Evolutionary conservation across 305 asterid species (phyloP).

Genomic region (Fraxinus ornus): DNA sequence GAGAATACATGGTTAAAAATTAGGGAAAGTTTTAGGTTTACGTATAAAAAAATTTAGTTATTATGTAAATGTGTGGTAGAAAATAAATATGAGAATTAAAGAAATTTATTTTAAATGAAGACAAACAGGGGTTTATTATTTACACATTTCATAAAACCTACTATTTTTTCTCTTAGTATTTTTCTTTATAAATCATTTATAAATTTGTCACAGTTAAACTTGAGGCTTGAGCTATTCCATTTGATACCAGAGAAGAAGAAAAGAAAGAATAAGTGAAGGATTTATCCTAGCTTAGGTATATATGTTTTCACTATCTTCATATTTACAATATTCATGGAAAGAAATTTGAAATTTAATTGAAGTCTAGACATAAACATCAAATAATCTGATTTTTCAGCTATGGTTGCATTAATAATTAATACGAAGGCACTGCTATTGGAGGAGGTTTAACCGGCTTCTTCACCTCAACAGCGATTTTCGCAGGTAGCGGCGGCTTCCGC

Average conservation of each 20-base stretch:
- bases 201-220: too few relatives aligned
- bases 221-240: not conserved
- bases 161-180: too few relatives aligned
- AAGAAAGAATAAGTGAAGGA: not conserved
- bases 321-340: not conserved
- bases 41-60: too few relatives aligned
- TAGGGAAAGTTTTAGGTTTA: too few relatives aligned
- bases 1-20: too few relatives aligned
- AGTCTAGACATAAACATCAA: not conserved
- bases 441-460: not conserved
- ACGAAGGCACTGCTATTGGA: conserved; percentile 5
- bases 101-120: too few relatives aligned
- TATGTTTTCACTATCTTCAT: not conserved
- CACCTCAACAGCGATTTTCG: not conserved
- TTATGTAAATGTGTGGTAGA: too few relatives aligned
- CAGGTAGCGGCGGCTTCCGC: not conserved
- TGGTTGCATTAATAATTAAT: not conserved
- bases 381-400: not conserved
- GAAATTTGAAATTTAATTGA: not conserved
- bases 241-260: not conserved
- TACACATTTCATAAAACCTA: too few relatives aligned
- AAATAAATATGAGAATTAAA: too few relatives aligned
- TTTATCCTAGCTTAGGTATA: not conserved
- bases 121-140: too few relatives aligned
- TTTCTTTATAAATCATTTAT: not conserved